phyloP scores from a whole-genome alignment of 1,139 yeast species.

The Protomyces inundatus region DNA sequence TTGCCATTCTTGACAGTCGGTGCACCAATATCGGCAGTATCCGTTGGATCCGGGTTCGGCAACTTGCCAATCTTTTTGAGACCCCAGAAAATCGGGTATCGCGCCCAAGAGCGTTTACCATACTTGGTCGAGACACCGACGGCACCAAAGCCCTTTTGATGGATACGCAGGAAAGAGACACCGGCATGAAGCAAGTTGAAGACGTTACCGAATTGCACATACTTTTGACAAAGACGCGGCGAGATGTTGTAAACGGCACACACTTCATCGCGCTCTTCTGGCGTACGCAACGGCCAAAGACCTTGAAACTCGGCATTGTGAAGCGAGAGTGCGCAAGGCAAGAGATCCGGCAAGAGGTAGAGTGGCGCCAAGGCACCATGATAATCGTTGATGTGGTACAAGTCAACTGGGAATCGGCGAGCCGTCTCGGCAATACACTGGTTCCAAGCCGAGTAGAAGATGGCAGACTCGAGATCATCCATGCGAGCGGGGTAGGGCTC shows the following conservation, averaged over 20 bases:
- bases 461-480: constrained; percentile 30
- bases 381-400: constrained; percentile 29
- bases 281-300: constrained; percentile 29
- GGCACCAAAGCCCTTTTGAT: constrained; percentile 28
- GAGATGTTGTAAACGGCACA: constrained; percentile 27
- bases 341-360: constrained; percentile 26
- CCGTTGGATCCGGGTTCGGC: constrained; percentile 30
- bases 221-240: constrained; percentile 22
- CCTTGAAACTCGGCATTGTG: constrained; percentile 31
- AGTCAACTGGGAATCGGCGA: constrained; percentile 28
- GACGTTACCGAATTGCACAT: constrained; percentile 29
- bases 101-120: constrained; percentile 28
- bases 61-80: constrained; percentile 26
- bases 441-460: constrained; percentile 30
- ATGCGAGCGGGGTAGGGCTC: constrained; percentile 30
- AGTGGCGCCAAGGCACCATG: constrained; percentile 30
- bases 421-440: constrained; percentile 29
- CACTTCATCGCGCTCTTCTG: constrained; percentile 27
- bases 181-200: constrained; percentile 29
- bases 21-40: constrained; percentile 22
- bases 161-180: constrained; percentile 27
- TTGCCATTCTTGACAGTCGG: constrained; percentile 12
- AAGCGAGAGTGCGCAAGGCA: constrained; percentile 27
- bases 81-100: constrained; percentile 30
- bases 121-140: constrained; percentile 29